Base-by-base conservation (phyloP, 495 filamentous ascomycete species). In the Diplogelasinospora grovesii region DNA sequence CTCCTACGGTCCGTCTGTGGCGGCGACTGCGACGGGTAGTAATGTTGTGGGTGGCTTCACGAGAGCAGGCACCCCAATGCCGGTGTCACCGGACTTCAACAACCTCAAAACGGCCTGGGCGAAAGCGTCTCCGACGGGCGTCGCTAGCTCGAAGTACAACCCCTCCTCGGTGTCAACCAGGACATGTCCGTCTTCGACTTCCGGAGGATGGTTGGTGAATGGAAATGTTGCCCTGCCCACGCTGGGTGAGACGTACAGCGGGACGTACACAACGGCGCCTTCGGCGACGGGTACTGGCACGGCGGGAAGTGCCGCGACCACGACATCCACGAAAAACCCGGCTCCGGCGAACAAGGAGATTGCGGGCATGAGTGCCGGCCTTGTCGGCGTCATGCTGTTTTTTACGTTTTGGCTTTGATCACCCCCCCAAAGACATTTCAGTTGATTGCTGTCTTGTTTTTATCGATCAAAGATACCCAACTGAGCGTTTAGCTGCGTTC, bases 41-140 rank as follows among this genome's bases (percentile, higher is more conserved):
- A 70, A 74, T 34, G 62, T 82, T 25, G 65, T 72, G 16, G 83
- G 77, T 43, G 86, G 86, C 8, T 89, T 70, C 63, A 69, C 73
- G 1, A 74, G 83, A 48, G 65, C 71, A 19, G 88, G 88, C 22
- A 85, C 79, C 0, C 88, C 88, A 0, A 83, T 74, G 0, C 85
- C 87, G 0, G 66, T 89, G 15, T 60, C 57, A 0, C 87, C 87
- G 1, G 87, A 93, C 53, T 95, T 87, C 59, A 49, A 60, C 36
- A 90, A 93, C 52, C 69, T 95, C 29, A 79, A 78, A 65, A 73
- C 62, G 19, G 77, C 85, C 45, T 95, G 88, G 88, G 78, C 78
- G 8, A 86, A 76, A 5, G 57, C 86, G 43, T 71, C 60, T 18
- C 85, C 88, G 0, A 77, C 77, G 0, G 83, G 85, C 26, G 73